Conservation (phyloP, 805 yeast genomes). For the Wickerhamomyces tratensis region DNA sequence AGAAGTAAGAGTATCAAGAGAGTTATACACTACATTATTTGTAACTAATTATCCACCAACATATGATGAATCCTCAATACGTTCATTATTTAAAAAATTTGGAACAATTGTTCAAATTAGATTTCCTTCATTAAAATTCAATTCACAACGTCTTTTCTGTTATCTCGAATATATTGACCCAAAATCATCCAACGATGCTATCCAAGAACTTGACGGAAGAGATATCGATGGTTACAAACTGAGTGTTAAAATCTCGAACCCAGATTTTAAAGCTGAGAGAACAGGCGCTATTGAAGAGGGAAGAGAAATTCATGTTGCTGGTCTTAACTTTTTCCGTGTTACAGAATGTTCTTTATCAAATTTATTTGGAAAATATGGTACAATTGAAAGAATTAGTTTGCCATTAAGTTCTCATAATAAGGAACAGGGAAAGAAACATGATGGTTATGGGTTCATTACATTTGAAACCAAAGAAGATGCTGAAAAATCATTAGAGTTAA, state of each 20-base stretch:
- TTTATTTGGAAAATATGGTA: conserved; percentile 41
- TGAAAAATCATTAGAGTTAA: conserved; percentile 30
- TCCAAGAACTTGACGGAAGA: conserved; percentile 29
- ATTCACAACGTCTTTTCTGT: conserved; percentile 58
- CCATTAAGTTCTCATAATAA: conserved; percentile 28
- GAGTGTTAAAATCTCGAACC: conserved; percentile 55
- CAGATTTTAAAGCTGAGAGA: conserved; percentile 30
- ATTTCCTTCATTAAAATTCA: conserved; percentile 51
- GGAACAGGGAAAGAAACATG: conserved; percentile 24
- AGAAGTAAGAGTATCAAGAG: conserved; percentile 34
- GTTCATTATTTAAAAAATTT: conserved; percentile 26
- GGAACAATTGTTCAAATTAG: conserved; percentile 42
- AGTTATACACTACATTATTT: conserved; percentile 50
- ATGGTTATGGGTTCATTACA: conserved; percentile 60
- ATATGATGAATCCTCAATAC: conserved; percentile 29
- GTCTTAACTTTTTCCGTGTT: conserved; percentile 36
- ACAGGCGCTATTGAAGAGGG: conserved; percentile 40
- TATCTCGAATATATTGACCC: conserved; percentile 48
- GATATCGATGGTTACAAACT: conserved; percentile 29
- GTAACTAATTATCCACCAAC: conserved; percentile 65
- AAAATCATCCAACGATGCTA: conserved; percentile 35
- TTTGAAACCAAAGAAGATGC: conserved; percentile 38
- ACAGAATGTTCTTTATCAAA: conserved; percentile 27
- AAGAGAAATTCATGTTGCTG: conserved; percentile 46
- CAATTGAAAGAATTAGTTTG: conserved; percentile 38